Percentiles rank a stretch among this genome's conserved stretches.
These are phyloP conservation scores for Kodamaea fungicola DNA, from an alignment of 1,139 yeast species.

Conservation along the genomic window DNA sequence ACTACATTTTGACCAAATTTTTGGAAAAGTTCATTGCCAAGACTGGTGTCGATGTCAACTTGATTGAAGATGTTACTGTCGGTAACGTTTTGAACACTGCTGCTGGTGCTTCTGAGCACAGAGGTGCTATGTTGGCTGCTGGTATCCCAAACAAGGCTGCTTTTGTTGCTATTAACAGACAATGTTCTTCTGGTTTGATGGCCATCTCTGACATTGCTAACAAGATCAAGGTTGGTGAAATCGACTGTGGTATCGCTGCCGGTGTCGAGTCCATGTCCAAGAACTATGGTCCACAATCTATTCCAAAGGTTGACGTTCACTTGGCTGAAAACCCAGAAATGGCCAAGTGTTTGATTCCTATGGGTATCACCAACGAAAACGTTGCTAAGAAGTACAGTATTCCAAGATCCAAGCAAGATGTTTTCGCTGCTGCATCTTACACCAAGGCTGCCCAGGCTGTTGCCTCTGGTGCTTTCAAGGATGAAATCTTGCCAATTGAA, in stretches of 20 bases:
- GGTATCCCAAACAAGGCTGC: conserved; percentile 59
- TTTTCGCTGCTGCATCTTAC: conserved; percentile 83
- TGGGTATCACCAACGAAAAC: conserved; percentile 90
- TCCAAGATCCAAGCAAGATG: conserved; percentile 75
- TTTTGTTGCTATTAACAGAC: conserved; percentile 83
- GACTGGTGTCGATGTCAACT: conserved; percentile 58
- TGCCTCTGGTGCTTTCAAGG: conserved; percentile 66
- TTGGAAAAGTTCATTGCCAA: conserved; percentile 58
- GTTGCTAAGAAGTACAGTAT: conserved; percentile 62
- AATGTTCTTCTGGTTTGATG: conserved; percentile 91
- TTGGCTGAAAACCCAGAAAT: conserved; percentile 44
- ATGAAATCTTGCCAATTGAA: conserved; percentile 81
- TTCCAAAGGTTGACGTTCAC: conserved; percentile 58
- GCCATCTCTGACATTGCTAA: conserved; percentile 88
- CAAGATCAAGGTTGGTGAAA: conserved; percentile 83
- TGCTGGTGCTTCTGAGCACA: conserved; percentile 89
- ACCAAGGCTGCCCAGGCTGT: conserved; percentile 77
- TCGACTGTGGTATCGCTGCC: conserved; percentile 83
- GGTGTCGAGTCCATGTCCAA: conserved; percentile 93
- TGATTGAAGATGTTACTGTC: conserved; percentile 77
- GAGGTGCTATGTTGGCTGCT: conserved; percentile 63
- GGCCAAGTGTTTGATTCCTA: conserved; percentile 70
- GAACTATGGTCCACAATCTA: conserved; percentile 73
- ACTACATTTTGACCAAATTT: conserved; percentile 65
- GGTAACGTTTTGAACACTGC: conserved; percentile 90